Evolutionary conservation across 108 stramenopile species (phyloP), one percentile per base, ranked within the genome.

Genomic region (Nitzschia sp.): DNA sequence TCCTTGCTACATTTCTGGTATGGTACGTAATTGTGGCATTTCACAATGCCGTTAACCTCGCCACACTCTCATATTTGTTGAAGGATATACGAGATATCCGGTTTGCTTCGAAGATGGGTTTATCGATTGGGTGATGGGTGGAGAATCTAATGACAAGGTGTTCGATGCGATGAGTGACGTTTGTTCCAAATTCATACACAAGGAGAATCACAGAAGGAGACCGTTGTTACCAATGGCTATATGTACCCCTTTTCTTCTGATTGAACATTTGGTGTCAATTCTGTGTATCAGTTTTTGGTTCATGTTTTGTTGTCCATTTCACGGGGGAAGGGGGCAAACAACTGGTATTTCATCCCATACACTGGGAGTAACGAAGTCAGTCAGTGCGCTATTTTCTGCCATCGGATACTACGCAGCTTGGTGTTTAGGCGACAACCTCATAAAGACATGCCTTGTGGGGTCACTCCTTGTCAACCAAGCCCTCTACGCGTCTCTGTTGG

Each of bases 81-180:
- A 17, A 48, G 46, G 64, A 15, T 51, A 52, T 25, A 53, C 51
- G 17, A 19, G 64, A 2, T 65, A 52, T 44, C 64, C 64, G 1
- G 51, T 46, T 20, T 19, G 42, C 8, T 26, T 62, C n/a, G 12
- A 46, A 25, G 40, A 62, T 10, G 61, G 43, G 8, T 62, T 62
- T 21, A 24, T 17, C 19, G 14, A 41, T 46, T 53, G 64, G 64
- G 10, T 51, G 6, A 0, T n/a, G 1, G 51, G 64, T 8, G 25
- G 37, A 34, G 39, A 53, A 51, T 8, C 64, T 1, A 52, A n/a
- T 38, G 19, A 40, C 26, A 53, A 65, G 29, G 64, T 52, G 34
- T 29, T 65, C 8, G 64, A 65, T 10, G 64, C 51, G 37, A 65
- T 65, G 10, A 29, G 64, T 0, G 51, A 65, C 37, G 51, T 65